phyloP scores from a whole-genome alignment of 73 alveolate genomes.

The Stentor coeruleus region DNA sequence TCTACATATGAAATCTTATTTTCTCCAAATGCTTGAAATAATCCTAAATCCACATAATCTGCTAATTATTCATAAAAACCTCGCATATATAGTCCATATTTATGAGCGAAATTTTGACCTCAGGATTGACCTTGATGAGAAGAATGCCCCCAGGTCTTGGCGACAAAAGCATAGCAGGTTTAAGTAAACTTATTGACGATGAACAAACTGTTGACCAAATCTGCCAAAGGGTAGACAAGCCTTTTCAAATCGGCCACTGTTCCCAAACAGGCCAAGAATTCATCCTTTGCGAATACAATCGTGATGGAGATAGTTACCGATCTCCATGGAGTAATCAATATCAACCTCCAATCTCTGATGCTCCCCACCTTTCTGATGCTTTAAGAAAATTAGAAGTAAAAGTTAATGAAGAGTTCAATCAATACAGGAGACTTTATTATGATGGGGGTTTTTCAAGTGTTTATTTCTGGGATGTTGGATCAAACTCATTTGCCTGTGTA shows the following conservation, averaged over 20 bases:
- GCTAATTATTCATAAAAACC: not conserved
- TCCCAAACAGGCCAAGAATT: slow-evolving; percentile 45
- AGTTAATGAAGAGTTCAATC: slow-evolving; percentile 63
- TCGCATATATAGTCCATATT: not conserved
- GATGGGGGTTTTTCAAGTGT: slow-evolving; percentile 68
- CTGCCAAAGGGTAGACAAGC: slow-evolving; percentile 52
- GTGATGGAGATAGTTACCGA: slow-evolving; percentile 77
- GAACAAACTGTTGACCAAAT: slow-evolving; percentile 44
- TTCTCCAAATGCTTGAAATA: not conserved
- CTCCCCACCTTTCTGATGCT: slow-evolving; percentile 49
- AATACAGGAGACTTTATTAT: slow-evolving; percentile 70
- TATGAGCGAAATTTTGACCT: slow-evolving; percentile 22
- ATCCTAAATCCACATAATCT: not conserved
- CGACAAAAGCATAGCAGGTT: slow-evolving; percentile 42
- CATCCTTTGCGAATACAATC: slow-evolving; percentile 70
- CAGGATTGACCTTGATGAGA: slow-evolving; percentile 40
- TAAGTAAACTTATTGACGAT: slow-evolving; percentile 31
- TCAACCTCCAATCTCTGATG: slow-evolving; percentile 60
- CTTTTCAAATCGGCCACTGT: slow-evolving; percentile 28
- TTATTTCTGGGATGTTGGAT: slow-evolving; percentile 66
- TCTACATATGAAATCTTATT: not conserved
- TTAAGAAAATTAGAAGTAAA: slow-evolving; percentile 68
- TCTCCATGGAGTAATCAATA: slow-evolving; percentile 80
- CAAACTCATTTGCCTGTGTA: slow-evolving; percentile 70
- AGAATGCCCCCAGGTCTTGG: slow-evolving; percentile 47